A percentile compares a stretch with the other conserved stretches of the same genome.
Conservation (phyloP, 2,329 filamentous ascomycete species). For the Alternaria metachromatica region DNA sequence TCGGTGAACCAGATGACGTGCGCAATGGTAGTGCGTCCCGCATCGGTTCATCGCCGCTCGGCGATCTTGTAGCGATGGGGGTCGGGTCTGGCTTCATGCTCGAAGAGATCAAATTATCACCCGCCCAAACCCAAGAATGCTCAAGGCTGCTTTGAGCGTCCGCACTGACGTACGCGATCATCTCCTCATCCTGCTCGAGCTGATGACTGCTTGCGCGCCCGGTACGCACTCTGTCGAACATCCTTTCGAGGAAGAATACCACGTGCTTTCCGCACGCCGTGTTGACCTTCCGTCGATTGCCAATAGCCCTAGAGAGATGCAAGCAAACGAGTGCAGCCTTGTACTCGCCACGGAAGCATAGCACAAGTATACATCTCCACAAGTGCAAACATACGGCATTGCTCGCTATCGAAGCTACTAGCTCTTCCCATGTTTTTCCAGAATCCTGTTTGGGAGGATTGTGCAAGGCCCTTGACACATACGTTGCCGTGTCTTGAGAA, state of each 20-base stretch:
- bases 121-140: constrained; percentile 80
- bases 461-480: constrained; percentile 72
- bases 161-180: constrained; percentile 83
- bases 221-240: constrained; percentile 64
- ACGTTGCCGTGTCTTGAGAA: constrained; percentile 77
- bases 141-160: constrained; percentile 84
- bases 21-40: constrained; percentile 55
- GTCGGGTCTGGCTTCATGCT: constrained; percentile 10
- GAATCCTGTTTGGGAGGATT: constrained; percentile 40
- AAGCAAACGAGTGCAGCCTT: constrained; percentile 76
- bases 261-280: constrained; percentile 81
- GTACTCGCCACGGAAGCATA: constrained; percentile 77
- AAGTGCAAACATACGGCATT: constrained; percentile 81
- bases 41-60: constrained; percentile 34
- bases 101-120: constrained; percentile 47
- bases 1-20: constrained; percentile 60
- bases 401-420: constrained; percentile 71
- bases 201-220: constrained; percentile 47
- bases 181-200: constrained; percentile 77
- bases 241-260: constrained; percentile 75
- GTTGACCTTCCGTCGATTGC: constrained; percentile 74
- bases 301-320: constrained; percentile 73
- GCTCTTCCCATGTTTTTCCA: constrained; percentile 57
- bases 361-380: constrained; percentile 83
- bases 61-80: constrained; percentile 16